Conservation (phyloP, 2,329 filamentous ascomycete genomes). For the Dactylellina haptotyla region DNA sequence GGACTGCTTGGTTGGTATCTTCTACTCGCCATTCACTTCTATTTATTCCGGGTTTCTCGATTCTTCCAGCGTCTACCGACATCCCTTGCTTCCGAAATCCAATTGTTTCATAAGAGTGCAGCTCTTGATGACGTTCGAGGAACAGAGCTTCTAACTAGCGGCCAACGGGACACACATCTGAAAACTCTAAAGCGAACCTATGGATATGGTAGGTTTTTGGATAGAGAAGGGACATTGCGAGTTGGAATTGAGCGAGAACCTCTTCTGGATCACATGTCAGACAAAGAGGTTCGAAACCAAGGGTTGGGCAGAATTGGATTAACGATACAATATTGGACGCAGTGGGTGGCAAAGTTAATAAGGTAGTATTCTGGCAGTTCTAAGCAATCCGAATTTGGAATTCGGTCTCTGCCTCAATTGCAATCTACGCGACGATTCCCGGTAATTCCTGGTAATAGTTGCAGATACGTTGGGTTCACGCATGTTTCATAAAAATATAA, state of each 20-base stretch:
- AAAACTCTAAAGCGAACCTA: constrained; percentile 39
- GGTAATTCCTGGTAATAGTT: too few species aligned
- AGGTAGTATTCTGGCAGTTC: constrained; percentile 1
- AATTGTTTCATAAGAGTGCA: constrained; percentile 53
- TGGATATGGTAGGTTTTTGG: constrained; percentile 53
- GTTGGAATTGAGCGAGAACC: constrained; percentile 47
- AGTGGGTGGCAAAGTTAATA: not conserved
- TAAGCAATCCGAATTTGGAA: not conserved
- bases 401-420: too few species aligned
- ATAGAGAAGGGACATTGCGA: constrained; percentile 16
- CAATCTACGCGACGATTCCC: too few species aligned
- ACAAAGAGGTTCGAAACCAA: constrained; percentile 40
- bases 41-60: constrained; percentile 35
- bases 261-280: constrained; percentile 28
- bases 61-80: constrained; percentile 54
- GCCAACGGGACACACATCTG: constrained; percentile 46
- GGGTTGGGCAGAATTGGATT: constrained; percentile 41
- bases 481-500: too few species aligned
- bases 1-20: constrained; percentile 48
- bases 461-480: too few species aligned
- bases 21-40: constrained; percentile 46
- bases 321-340: constrained; percentile 1
- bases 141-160: constrained; percentile 49
- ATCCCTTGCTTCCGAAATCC: constrained; percentile 55
- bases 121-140: constrained; percentile 51